Conservation (phyloP, 2,329 filamentous ascomycete species). For the Aureobasidium melanogenum region DNA sequence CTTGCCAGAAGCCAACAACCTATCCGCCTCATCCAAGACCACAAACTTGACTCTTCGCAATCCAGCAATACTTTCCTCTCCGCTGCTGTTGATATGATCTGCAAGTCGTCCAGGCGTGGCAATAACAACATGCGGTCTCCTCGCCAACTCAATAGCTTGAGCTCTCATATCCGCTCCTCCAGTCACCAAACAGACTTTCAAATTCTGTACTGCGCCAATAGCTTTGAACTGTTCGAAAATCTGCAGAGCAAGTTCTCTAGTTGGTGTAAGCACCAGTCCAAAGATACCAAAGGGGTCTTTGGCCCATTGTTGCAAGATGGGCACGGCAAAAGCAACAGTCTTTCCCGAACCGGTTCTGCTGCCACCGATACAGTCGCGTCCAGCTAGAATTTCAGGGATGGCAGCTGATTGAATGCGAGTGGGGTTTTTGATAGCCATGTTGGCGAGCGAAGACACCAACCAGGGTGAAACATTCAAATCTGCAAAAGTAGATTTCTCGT, state of each 20-base stretch:
- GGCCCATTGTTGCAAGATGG: conserved; percentile 88
- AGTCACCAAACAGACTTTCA: conserved; percentile 84
- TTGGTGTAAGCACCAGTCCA: conserved; percentile 80
- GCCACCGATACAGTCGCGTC: conserved; percentile 88
- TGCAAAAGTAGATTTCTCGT: conserved; percentile 23
- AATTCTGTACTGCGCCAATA: conserved; percentile 75
- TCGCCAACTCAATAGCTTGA: conserved; percentile 75
- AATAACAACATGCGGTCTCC: conserved; percentile 83
- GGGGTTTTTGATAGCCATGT: conserved; percentile 75
- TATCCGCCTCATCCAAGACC: conserved; percentile 92
- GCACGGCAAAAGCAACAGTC: conserved; percentile 89
- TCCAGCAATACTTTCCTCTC: conserved; percentile 79
- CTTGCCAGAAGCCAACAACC: conserved; percentile 63
- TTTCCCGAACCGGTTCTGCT: conserved; percentile 95
- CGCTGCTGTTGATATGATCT: conserved; percentile 86
- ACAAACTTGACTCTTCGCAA: conserved; percentile 72
- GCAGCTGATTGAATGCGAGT: conserved; percentile 89
- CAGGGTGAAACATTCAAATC: conserved; percentile 42
- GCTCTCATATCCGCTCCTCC: conserved; percentile 87
- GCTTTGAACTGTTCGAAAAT: conserved; percentile 96
- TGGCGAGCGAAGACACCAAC: conserved; percentile 70
- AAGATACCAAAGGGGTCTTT: conserved; percentile 88
- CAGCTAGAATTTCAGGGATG: conserved; percentile 86
- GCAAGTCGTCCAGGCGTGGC: conserved; percentile 88
- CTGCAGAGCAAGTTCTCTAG: conserved; percentile 84